phyloP scores from a whole-genome alignment of 1,284 basidiomycete genomes.

The Ustilago loliicola region DNA sequence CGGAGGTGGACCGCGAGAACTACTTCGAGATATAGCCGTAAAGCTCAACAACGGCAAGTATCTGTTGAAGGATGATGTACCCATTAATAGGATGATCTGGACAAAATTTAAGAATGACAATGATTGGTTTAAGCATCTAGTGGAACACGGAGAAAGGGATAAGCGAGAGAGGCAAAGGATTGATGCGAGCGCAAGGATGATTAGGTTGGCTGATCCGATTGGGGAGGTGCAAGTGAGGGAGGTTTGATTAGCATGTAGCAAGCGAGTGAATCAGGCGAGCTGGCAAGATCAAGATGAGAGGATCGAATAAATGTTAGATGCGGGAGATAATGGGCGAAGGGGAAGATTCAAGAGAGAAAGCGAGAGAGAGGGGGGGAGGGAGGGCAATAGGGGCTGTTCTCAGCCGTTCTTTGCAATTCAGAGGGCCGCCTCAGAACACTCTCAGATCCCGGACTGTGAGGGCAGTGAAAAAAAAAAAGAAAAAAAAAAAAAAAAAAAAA shows the following conservation, averaged over 20 bases:
- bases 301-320: too few species aligned
- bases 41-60: not conserved
- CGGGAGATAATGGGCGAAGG: too few species aligned
- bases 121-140: not conserved
- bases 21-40: not conserved
- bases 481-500: too few species aligned
- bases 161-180: not conserved
- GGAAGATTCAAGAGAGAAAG: too few species aligned
- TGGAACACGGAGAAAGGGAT: not conserved
- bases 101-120: not conserved
- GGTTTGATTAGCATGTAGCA: not conserved
- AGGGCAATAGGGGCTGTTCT: too few species aligned
- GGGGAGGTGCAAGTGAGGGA: not conserved
- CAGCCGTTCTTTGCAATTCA: too few species aligned
- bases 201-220: not conserved
- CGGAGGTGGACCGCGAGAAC: not conserved
- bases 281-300: too few species aligned
- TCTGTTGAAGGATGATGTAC: slow-evolving; percentile 1
- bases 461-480: too few species aligned
- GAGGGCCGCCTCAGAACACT: too few species aligned
- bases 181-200: not conserved
- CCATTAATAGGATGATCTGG: not conserved
- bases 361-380: too few species aligned
- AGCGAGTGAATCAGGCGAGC: too few species aligned
- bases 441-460: too few species aligned